Evolutionary conservation across 176 grass and related monocot species (phyloP), one percentile per base, ranked within the genome.

Genomic region (Pontederia paniculata): DNA sequence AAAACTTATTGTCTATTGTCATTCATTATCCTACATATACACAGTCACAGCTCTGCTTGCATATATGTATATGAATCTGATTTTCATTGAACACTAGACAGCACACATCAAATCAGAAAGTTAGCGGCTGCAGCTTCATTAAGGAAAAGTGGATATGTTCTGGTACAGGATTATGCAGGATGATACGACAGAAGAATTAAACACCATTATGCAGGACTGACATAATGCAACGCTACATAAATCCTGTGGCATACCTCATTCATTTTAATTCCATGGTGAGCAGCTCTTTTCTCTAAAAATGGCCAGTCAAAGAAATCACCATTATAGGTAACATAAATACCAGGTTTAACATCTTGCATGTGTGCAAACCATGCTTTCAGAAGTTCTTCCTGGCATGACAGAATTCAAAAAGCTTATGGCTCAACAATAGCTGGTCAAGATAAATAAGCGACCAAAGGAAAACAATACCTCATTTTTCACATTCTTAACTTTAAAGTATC

Each of bases 271-370:
- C 91, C 91, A 71, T 90, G 82, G 58, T 84, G 83, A 63, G 82
- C 77, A 74, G 91, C 91, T 77, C 91, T 80, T 79, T 90, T 97
- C 72, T 97, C 91, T 62, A 97, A 58, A 76, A 97, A 97, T 57
- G 91, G 91, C 91, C 91, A 97, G 48, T 97, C 86, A 78, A 97
- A 97, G 64, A 97, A 90, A 80, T 90, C 91, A 55, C 91, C 86
- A 13, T 97, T 97, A 50, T 97, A 97, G n/a, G 91, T 90, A 68
- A 97, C 91, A 79, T 90, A 97, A 75, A 97, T 89, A 51, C 91
- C 82, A 60, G 91, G 91, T 54, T 97, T 97, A 77, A 90, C 86
- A 68, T 87, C 91, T 90, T 90, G 70, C 91, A 97, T 97, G 75
- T 97, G 91, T 60, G 79, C 53, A 76, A 97, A 90, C 91, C 91